Evolutionary conservation across 1,139 yeast genomes (phyloP), one percentile per base, ranked within the genome.

Genomic region (Hanseniaspora uvarum): DNA sequence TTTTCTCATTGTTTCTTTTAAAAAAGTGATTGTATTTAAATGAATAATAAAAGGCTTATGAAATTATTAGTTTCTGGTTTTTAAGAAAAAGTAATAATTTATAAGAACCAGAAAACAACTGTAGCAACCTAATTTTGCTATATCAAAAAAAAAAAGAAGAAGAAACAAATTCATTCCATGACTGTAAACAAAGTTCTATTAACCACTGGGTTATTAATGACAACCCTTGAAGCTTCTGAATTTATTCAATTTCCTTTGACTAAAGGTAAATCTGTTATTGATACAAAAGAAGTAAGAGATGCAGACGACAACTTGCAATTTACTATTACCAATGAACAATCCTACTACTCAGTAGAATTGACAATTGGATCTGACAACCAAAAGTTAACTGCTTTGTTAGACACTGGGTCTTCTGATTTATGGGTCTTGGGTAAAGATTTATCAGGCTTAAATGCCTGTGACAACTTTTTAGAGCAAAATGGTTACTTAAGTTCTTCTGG

Each of bases 401-500:
- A 83, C 62, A 82, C 88, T 3, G 88, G 87, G 0, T 80, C 86
- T 1, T 72, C 83, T 5, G 84, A 80, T 61, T 67, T 82, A 56
- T 83, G 88, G 88, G 77, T 81, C 36, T 60, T 63, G 46, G 36
- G 47, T 30, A 19, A 44, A 44, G 28, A 30, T 6, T 5, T 38
- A 11, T 6, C 33, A 14, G 46, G 46, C 14, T 30, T 44, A 21
- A 31, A 44, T n/a, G 46, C 46, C 14, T 44, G 46, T 44, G 30
- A 44, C 34, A 31, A 30, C 10, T 44, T 31, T 19, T 44, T 44
- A 12, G 37, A 31, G 14, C 30, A 44, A 44, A 31, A 30, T 11
- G 37, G 37, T 21, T 44, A 44, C 28, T 31, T 44, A n/a, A 11
- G 38, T 4, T 28, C 33, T 16, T 44, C 46, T 21, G 46, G 46